Percentiles rank a stretch among this genome's conserved stretches.
phyloP scores from a whole-genome alignment of 441 rosid species.

The Capsella rubella region DNA sequence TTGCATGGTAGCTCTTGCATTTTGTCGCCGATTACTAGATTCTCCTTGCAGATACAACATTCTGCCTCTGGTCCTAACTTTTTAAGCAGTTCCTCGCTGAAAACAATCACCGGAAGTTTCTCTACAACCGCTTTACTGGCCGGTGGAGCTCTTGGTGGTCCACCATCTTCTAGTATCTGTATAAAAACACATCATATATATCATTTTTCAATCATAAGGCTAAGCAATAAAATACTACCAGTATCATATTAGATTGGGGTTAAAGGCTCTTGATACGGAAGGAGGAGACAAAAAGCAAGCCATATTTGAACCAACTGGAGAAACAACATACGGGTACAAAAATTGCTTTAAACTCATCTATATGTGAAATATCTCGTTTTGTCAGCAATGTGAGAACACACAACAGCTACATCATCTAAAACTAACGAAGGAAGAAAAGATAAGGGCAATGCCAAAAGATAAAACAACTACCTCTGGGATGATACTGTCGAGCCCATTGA shows the following conservation, averaged over 20 bases:
- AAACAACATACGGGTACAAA: background rate
- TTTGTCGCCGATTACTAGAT: conserved; percentile 73
- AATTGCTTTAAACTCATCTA: background rate
- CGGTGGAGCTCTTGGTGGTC: conserved; percentile 82
- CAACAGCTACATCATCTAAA: conserved; percentile 1
- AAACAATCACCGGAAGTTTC: conserved; percentile 78
- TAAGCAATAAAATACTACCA: background rate
- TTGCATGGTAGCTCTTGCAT: conserved; percentile 97
- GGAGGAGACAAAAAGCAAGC: background rate
- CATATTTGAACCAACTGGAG: conserved; percentile 6
- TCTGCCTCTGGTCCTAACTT: conserved; percentile 70
- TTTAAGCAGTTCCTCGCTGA: conserved; percentile 69
- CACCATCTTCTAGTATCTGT: conserved; percentile 49
- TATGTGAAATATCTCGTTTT: background rate
- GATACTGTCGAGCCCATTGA: conserved; percentile 59
- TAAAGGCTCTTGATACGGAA: conserved; percentile 15
- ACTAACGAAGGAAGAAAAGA: background rate
- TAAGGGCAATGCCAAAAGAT: background rate
- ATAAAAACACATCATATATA: conserved; percentile 3
- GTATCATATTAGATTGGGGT: background rate
- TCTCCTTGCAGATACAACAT: conserved; percentile 91
- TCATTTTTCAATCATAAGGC: background rate
- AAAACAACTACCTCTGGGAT: conserved; percentile 64
- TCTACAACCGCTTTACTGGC: conserved; percentile 94
- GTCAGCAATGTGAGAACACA: conserved; percentile 15